Base-by-base conservation (phyloP, 1,284 basidiomycete species). In the Inonotus obliquus region DNA sequence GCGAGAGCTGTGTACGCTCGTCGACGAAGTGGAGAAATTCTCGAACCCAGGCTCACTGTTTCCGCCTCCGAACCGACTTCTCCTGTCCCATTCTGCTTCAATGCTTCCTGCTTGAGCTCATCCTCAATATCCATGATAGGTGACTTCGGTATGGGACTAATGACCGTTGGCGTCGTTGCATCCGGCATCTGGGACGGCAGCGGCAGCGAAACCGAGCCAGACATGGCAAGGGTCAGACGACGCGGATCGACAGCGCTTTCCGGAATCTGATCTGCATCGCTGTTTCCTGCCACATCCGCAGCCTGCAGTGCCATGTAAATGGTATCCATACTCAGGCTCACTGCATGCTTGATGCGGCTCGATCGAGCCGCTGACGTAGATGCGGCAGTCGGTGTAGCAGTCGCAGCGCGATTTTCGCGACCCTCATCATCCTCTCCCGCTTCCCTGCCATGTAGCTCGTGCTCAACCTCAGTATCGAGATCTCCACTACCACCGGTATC, bases 311-410 rank as follows among this genome's bases (percentile, higher is more conserved):
- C 62, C 27, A 53, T 41, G 45, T 63, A 63, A 37, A 63, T 52
- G 47, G 58, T 63, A 23, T 63, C 62, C 58, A 63, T 54, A 44
- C 62, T 63, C 19, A 63, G 47, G 41, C 60, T 63, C 57, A 60
- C 52, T 27, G 57, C 32, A 35, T 60, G 62, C 25, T 58, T 62
- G 27, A 29, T 19, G 17, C 53, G 52, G 9, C 2, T 23, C 38
- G 9, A 41, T 45, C 48, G 47, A 32, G 27, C n/a, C n/a, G 32
- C 25, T 4, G 25, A 23, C 1, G 41, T 35, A 10, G 53, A 56
- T 32, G 41, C 41, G 4, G 57, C 38, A 32, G 44, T 48, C 2
- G 45, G 48, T 21, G 57, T 51, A 19, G 57, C 45, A 27, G 57
- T 25, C 14, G 48, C 45, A 37, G 57, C 57, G 19, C 54, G 23